Conservation (phyloP, 768 basidiomycete genomes). For the Boletus rubescentipes region DNA sequence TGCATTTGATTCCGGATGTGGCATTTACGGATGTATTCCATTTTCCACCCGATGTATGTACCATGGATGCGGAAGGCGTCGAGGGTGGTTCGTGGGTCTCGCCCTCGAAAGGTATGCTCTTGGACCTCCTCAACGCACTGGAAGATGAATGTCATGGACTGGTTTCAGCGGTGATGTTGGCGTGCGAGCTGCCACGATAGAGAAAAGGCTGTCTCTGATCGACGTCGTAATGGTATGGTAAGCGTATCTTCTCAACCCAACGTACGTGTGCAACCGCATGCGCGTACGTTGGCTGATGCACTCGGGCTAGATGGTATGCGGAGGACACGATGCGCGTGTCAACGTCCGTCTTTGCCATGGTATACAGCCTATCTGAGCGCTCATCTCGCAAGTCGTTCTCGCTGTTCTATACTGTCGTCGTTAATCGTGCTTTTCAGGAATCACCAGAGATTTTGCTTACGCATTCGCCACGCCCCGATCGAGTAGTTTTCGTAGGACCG, state of each 20-base stretch:
- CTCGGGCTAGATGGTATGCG: slow-evolving; percentile 17
- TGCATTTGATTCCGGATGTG: slow-evolving; percentile 26
- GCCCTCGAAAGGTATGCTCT: slow-evolving; percentile 33
- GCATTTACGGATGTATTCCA: slow-evolving; percentile 10
- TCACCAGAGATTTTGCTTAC: slow-evolving; percentile 5
- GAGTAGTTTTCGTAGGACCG: neutral
- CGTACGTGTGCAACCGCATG: too few species aligned
- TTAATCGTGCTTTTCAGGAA: neutral
- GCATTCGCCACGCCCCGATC: neutral
- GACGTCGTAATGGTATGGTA: too few species aligned
- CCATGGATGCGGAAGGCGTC: slow-evolving; percentile 24
- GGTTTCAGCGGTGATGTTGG: too few species aligned
- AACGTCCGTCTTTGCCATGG: neutral
- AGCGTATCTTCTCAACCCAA: too few species aligned
- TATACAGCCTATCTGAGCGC: slow-evolving; percentile 12
- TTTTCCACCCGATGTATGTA: slow-evolving; percentile 10
- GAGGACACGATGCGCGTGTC: slow-evolving; percentile 16
- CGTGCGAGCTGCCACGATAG: too few species aligned
- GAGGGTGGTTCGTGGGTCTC: slow-evolving; percentile 37
- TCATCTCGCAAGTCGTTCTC: slow-evolving; percentile 7
- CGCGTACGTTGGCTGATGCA: neutral
- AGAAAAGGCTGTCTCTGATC: too few species aligned
- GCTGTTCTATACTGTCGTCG: neutral
- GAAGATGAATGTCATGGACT: too few species aligned
- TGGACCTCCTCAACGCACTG: too few species aligned